phyloP scores from a whole-genome alignment of 2,329 filamentous ascomycete species.

The Neoascochyta sp. region DNA sequence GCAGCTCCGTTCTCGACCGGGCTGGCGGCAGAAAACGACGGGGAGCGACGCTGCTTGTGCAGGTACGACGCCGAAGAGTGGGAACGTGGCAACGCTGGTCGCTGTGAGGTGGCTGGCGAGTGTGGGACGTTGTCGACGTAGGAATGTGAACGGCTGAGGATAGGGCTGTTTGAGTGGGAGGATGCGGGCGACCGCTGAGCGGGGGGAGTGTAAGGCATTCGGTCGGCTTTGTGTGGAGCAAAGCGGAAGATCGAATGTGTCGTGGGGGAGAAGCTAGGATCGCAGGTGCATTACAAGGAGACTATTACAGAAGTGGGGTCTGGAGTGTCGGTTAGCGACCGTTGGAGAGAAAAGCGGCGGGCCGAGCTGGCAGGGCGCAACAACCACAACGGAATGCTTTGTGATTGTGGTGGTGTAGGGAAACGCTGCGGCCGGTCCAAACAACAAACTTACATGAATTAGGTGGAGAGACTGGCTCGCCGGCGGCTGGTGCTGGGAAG shows the following conservation, averaged over 20 bases:
- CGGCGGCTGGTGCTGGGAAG: constrained; percentile 8
- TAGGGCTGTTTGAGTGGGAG: constrained; percentile 52
- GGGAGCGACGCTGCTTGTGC: constrained; percentile 58
- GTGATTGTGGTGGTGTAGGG: too few relatives aligned
- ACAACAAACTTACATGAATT: constrained; percentile 14
- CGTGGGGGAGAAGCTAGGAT: constrained; percentile 32
- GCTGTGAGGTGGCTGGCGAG: constrained; percentile 33
- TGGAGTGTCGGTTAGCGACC: constrained; percentile 13
- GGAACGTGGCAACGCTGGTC: constrained; percentile 53
- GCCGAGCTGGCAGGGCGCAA: too few relatives aligned
- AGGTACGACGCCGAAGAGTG: constrained; percentile 59
- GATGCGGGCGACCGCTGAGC: constrained; percentile 60
- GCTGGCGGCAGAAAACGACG: constrained; percentile 43
- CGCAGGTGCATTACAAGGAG: constrained; percentile 44
- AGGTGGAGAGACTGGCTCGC: constrained; percentile 18
- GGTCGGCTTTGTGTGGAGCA: constrained; percentile 37
- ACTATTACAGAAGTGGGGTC: constrained; percentile 22
- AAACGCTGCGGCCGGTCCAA: constrained; percentile 3
- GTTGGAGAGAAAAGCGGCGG: constrained; percentile 4
- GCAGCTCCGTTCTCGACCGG: constrained; percentile 25
- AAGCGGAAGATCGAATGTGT: constrained; percentile 32
- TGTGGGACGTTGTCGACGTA: constrained; percentile 43
- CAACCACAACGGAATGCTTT: too few relatives aligned
- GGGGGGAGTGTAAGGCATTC: constrained; percentile 88
- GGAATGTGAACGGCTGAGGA: constrained; percentile 50